Percentiles rank a stretch among this genome's conserved stretches.
phyloP scores from a whole-genome alignment of 2,329 filamentous ascomycete genomes.

The Aphanocladium album region DNA sequence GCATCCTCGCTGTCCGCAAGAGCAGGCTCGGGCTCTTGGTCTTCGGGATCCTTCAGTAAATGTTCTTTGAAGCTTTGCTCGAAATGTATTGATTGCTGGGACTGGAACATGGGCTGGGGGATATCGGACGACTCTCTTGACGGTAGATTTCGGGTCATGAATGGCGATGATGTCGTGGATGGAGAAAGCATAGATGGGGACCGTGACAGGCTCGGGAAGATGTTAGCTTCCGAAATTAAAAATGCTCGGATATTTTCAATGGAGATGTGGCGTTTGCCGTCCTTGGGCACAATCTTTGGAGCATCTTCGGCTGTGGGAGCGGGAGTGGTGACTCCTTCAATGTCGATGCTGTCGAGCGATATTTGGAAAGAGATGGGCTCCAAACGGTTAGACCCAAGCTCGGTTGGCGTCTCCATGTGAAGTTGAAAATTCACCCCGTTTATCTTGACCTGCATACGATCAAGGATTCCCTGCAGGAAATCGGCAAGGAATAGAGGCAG shows the following conservation, averaged over 20 bases:
- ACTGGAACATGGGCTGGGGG: slow-evolving; percentile 20
- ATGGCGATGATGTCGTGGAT: slow-evolving; percentile 47
- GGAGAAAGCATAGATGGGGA: slow-evolving; percentile 48
- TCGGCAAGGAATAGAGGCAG: slow-evolving; percentile 66
- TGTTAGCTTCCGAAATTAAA: slow-evolving; percentile 62
- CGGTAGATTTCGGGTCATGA: slow-evolving; percentile 34
- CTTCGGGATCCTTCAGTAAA: slow-evolving; percentile 18
- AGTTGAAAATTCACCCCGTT: slow-evolving; percentile 61
- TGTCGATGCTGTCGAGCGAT: slow-evolving; percentile 57
- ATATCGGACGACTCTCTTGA: slow-evolving; percentile 23
- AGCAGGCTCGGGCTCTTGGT: slow-evolving; percentile 21
- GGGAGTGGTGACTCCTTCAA: slow-evolving; percentile 58
- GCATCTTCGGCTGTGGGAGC: slow-evolving; percentile 24
- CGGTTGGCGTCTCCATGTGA: slow-evolving; percentile 53
- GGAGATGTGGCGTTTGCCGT: slow-evolving; percentile 61
- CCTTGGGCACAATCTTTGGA: slow-evolving; percentile 42
- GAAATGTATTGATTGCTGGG: slow-evolving; percentile 15
- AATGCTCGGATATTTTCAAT: slow-evolving; percentile 60
- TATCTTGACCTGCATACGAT: slow-evolving; percentile 64
- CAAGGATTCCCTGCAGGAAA: slow-evolving; percentile 68
- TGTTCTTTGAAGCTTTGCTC: slow-evolving; percentile 18
- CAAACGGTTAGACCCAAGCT: slow-evolving; percentile 39
- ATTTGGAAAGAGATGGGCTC: slow-evolving; percentile 61
- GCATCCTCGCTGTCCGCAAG: slow-evolving; percentile 50
- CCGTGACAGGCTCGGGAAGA: slow-evolving; percentile 56